Evolutionary conservation across 768 basidiomycete genomes (phyloP).

Genomic region (Crucibulum laeve): DNA sequence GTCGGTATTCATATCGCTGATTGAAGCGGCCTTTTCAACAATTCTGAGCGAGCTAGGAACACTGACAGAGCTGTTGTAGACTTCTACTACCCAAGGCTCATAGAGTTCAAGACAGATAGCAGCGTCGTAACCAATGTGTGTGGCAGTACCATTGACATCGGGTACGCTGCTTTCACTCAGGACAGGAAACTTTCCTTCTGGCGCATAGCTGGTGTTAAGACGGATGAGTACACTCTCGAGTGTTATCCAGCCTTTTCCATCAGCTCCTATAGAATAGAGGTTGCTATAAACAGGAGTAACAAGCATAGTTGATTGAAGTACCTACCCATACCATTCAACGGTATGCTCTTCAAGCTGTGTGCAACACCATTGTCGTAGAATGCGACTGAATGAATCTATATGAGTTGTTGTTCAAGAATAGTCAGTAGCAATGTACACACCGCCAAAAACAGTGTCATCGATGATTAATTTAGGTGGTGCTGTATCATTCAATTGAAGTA

Average conservation of each 20-base stretch:
- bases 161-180: slow-evolving; percentile 12
- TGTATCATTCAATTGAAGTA: slow-evolving; percentile 16
- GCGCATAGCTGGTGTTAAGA: slow-evolving; percentile 28
- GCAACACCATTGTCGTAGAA: slow-evolving; percentile 31
- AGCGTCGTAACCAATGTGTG: slow-evolving; percentile 34
- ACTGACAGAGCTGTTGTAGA: slow-evolving; percentile 28
- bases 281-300: neutral
- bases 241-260: slow-evolving; percentile 28
- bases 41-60: slow-evolving; percentile 24
- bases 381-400: slow-evolving; percentile 13
- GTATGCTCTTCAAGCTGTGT: slow-evolving; percentile 22
- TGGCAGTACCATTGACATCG: slow-evolving; percentile 19
- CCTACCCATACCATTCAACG: slow-evolving; percentile 22
- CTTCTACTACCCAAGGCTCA: slow-evolving; percentile 36
- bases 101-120: slow-evolving; percentile 34
- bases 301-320: neutral
- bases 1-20: slow-evolving; percentile 15
- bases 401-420: neutral
- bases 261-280: slow-evolving; percentile 12
- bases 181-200: slow-evolving; percentile 22
- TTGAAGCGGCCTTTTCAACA: slow-evolving; percentile 21
- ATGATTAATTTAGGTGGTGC: slow-evolving; percentile 18
- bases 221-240: slow-evolving; percentile 31
- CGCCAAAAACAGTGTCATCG: slow-evolving; percentile 17
- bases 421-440: slow-evolving; percentile 8